Evolutionary conservation across 176 grass and related monocot species (phyloP).

Genomic region (Chloris gayana): DNA sequence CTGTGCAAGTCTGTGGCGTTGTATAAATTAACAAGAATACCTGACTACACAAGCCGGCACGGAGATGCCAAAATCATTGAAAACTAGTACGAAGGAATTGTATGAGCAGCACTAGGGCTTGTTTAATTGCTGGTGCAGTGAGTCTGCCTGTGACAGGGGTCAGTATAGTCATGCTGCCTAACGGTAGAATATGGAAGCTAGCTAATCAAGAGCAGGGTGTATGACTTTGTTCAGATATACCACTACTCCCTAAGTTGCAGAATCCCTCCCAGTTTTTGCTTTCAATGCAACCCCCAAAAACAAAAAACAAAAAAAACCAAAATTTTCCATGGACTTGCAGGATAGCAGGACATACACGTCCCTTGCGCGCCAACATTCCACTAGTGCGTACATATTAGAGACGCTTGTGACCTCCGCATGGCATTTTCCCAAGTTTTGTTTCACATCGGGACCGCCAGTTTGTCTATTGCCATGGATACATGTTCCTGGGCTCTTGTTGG

Average conservation of each 20-base stretch:
- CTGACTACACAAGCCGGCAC: not conserved
- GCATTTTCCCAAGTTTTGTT: slow-evolving; percentile 22
- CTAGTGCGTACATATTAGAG: not conserved
- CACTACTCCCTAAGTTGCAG: no score
- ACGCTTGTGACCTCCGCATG: slow-evolving; percentile 11
- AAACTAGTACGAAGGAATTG: not conserved
- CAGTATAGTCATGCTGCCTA: not conserved
- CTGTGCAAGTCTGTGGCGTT: not conserved
- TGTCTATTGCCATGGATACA: slow-evolving; percentile 5
- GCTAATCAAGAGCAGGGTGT: no score
- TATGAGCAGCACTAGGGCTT: no score
- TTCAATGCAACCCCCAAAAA: no score
- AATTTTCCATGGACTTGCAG: no score
- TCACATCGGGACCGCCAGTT: slow-evolving; percentile 27
- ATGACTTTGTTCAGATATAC: not conserved
- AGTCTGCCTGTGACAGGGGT: no score
- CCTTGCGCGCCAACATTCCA: not conserved
- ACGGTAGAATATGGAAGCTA: not conserved
- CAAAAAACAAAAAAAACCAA: no score
- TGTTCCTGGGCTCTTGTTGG: not conserved
- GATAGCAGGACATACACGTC: no score
- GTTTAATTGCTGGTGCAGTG: not conserved
- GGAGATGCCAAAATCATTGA: not conserved
- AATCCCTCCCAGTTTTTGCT: no score
- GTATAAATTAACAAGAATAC: not conserved